Evolutionary conservation across 306 rosid species (phyloP).

Genomic region (Myrica gale): DNA sequence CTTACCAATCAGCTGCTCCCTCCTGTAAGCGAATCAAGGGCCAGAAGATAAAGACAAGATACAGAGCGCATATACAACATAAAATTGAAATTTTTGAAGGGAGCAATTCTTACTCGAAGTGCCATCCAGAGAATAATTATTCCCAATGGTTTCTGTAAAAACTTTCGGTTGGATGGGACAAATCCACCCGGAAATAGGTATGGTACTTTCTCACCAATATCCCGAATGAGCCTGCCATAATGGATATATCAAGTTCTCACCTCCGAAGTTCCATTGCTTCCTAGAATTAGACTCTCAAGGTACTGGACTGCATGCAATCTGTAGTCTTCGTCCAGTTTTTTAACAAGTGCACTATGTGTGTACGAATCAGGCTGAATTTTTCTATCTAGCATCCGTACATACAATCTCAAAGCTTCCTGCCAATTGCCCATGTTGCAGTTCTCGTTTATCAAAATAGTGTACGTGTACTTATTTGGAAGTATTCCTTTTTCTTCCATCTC

Average conservation of each 20-base stretch:
- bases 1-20: constrained; percentile 42
- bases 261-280: constrained; percentile 37
- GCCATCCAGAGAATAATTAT: constrained; percentile 17
- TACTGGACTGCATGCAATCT: constrained; percentile 37
- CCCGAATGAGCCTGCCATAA: constrained; percentile 28
- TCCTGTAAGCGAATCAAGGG: constrained; percentile 35
- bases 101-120: constrained; percentile 26
- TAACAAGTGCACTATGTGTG: constrained; percentile 64
- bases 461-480: constrained; percentile 75
- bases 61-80: constrained; percentile 7
- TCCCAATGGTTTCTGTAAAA: constrained; percentile 8
- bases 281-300: constrained; percentile 47
- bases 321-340: constrained; percentile 54
- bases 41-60: constrained; percentile 8
- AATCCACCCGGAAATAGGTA: constrained; percentile 16
- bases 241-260: constrained; percentile 31
- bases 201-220: constrained; percentile 24
- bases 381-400: constrained; percentile 69
- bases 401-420: constrained; percentile 71
- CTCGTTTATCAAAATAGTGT: constrained; percentile 73
- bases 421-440: constrained; percentile 56
- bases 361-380: constrained; percentile 68
- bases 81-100: constrained; percentile 9
- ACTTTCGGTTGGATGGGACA: constrained; percentile 23
- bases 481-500: constrained; percentile 72